These are phyloP conservation scores for Penicillium sp. DNA, from an alignment of 2,329 filamentous ascomycete genomes.

Conservation along the genomic window DNA sequence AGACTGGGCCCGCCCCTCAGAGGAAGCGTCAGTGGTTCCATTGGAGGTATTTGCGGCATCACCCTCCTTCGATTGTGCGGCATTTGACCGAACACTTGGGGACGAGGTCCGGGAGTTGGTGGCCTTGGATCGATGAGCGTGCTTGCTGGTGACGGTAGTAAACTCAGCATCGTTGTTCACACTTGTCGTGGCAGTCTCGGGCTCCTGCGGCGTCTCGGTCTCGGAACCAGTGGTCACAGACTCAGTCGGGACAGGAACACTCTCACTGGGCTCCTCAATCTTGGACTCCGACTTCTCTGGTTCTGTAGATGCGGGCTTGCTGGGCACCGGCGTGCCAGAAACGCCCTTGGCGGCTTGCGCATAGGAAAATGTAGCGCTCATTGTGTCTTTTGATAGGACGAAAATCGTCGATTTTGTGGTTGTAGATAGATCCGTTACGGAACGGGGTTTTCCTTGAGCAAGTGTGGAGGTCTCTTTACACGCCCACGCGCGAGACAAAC, in stretches of 20 bases:
- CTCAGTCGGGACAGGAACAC: constrained; percentile 33
- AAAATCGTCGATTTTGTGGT: constrained; percentile 21
- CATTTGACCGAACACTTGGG: constrained; percentile 58
- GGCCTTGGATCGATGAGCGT: constrained; percentile 38
- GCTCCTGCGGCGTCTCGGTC: constrained; percentile 50
- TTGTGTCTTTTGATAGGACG: constrained; percentile 35
- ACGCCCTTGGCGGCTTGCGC: constrained; percentile 92
- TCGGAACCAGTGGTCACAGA: constrained; percentile 48
- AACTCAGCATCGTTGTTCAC: constrained; percentile 45
- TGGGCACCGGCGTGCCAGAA: constrained; percentile 54
- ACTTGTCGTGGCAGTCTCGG: constrained; percentile 46
- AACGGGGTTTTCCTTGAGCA: constrained; percentile 33
- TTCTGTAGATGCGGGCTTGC: constrained; percentile 47
- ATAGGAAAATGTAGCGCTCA: constrained; percentile 78
- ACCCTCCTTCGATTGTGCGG: constrained; percentile 63
- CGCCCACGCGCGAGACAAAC: constrained; percentile 32
- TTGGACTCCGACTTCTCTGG: constrained; percentile 38
- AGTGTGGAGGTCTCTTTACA: constrained; percentile 31
- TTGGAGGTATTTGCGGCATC: constrained; percentile 68
- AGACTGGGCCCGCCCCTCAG: constrained; percentile 70
- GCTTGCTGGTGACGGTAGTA: constrained; percentile 37
- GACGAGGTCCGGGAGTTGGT: constrained; percentile 55
- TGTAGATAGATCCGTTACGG: constrained; percentile 35
- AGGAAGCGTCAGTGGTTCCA: constrained; percentile 68
- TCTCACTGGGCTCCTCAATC: constrained; percentile 39